These are phyloP conservation scores for Hygrocybe punicea DNA, from an alignment of 768 basidiomycete genomes.

Conservation along the genomic window DNA sequence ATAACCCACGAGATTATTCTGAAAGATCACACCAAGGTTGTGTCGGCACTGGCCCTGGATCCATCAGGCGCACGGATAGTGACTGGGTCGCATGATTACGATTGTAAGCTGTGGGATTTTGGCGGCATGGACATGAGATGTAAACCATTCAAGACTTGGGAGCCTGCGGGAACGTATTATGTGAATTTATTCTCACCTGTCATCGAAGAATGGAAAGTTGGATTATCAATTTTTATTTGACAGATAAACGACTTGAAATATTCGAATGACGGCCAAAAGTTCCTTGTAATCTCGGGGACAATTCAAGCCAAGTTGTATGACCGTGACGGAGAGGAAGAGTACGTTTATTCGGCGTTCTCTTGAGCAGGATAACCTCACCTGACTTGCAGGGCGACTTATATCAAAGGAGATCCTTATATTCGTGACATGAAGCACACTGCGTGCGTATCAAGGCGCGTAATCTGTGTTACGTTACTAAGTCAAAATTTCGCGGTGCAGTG, in stretches of 20 bases:
- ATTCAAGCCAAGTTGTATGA: constrained; percentile 85
- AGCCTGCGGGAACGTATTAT: constrained; percentile 90
- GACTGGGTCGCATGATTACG: constrained; percentile 95
- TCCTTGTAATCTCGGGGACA: constrained; percentile 87
- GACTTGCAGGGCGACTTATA: constrained; percentile 63
- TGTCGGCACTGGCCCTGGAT: constrained; percentile 89
- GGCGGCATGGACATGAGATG: constrained; percentile 91
- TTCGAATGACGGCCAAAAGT: constrained; percentile 80
- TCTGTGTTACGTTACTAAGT: constrained; percentile 2
- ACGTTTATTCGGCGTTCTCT: constrained; percentile 33
- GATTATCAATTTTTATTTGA: neutral
- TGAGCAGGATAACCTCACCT: constrained; percentile 46
- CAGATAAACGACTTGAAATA: constrained; percentile 91
- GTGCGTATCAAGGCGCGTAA: constrained; percentile 47
- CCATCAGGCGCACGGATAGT: constrained; percentile 89
- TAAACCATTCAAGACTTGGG: constrained; percentile 96
- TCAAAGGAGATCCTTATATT: constrained; percentile 97
- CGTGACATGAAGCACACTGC: constrained; percentile 99
- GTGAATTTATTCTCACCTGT: constrained; percentile 42
- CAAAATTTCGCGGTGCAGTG: constrained; percentile 46
- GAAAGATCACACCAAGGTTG: constrained; percentile 95
- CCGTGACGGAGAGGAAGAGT: constrained; percentile 92
- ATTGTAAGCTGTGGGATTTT: constrained; percentile 98
- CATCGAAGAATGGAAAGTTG: constrained; percentile 5
- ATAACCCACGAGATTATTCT: constrained; percentile 86